Percentiles rank a stretch among this genome's conserved stretches.
Conservation (phyloP, 2,329 filamentous ascomycete species). For the Cladosporium sp. region DNA sequence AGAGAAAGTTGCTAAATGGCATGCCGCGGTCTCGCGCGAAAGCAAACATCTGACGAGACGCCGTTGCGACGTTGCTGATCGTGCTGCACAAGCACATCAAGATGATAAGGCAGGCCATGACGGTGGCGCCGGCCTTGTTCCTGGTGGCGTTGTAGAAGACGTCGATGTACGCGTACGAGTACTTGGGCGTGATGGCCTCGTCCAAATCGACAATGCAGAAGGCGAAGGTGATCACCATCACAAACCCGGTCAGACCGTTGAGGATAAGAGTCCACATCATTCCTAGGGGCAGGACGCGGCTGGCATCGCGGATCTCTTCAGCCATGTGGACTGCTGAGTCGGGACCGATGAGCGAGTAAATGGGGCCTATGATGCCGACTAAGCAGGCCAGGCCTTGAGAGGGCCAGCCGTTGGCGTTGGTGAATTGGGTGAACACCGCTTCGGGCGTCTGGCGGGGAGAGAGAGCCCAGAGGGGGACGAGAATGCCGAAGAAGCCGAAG, state of each 20-base stretch:
- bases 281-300: constrained; percentile 39
- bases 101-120: constrained; percentile 29
- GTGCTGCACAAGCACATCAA: constrained; percentile 31
- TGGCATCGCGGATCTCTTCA: constrained; percentile 36
- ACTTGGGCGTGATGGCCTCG: constrained; percentile 16
- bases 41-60: constrained; percentile 32
- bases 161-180: constrained; percentile 29
- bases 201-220: constrained; percentile 15
- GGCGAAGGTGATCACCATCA: constrained; percentile 38
- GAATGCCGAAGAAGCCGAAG: constrained; percentile 42
- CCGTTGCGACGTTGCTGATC: constrained; percentile 32
- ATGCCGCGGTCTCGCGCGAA: constrained; percentile 31
- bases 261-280: constrained; percentile 41
- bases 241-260: constrained; percentile 32
- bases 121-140: constrained; percentile 27
- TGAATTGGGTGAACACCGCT: constrained; percentile 34
- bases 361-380: constrained; percentile 39
- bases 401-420: constrained; percentile 37
- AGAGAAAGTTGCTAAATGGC: constrained; percentile 31
- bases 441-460: constrained; percentile 26
- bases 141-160: constrained; percentile 31
- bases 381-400: constrained; percentile 38
- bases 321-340: constrained; percentile 37
- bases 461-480: constrained; percentile 36
- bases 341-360: constrained; percentile 33